phyloP scores from a whole-genome alignment of 805 yeast species.

The Hanseniaspora taiwanica region DNA sequence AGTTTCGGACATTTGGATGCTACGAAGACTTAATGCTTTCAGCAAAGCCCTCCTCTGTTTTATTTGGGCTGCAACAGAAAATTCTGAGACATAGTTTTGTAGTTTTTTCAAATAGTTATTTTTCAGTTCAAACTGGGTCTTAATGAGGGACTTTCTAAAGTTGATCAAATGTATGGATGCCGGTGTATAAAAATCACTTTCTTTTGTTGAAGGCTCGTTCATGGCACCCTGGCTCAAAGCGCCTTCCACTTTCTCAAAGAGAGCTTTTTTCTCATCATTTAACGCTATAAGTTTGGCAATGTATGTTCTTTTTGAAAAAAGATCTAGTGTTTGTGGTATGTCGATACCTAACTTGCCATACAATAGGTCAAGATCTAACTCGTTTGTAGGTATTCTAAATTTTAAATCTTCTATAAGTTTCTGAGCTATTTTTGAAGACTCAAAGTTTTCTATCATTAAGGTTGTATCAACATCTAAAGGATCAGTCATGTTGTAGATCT shows the following conservation, averaged over 20 bases:
- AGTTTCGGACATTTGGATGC: conserved; percentile 54
- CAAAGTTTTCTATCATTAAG: neutral
- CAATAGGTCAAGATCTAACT: conserved; percentile 27
- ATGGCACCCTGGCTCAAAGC: no score
- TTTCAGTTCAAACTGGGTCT: conserved; percentile 29
- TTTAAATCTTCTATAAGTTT: neutral
- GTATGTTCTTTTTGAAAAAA: conserved; percentile 46
- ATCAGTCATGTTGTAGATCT: no score
- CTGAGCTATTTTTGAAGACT: neutral
- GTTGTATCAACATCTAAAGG: no score
- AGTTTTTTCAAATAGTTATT: neutral
- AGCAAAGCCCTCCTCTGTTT: conserved; percentile 33
- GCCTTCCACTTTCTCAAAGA: neutral
- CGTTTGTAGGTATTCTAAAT: conserved; percentile 7
- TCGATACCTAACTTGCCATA: neutral
- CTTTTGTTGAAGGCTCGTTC: conserved; percentile 41
- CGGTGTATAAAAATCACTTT: conserved; percentile 79
- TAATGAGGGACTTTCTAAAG: conserved; percentile 40
- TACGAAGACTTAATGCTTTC: conserved; percentile 22
- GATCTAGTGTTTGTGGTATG: conserved; percentile 41
- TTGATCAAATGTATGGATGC: conserved; percentile 42
- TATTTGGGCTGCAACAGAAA: conserved; percentile 26
- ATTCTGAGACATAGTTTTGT: neutral
- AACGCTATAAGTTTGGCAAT: conserved; percentile 24
- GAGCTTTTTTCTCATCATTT: neutral